Conservation (phyloP, 106 monocot species). For the Allium cepa region DNA sequence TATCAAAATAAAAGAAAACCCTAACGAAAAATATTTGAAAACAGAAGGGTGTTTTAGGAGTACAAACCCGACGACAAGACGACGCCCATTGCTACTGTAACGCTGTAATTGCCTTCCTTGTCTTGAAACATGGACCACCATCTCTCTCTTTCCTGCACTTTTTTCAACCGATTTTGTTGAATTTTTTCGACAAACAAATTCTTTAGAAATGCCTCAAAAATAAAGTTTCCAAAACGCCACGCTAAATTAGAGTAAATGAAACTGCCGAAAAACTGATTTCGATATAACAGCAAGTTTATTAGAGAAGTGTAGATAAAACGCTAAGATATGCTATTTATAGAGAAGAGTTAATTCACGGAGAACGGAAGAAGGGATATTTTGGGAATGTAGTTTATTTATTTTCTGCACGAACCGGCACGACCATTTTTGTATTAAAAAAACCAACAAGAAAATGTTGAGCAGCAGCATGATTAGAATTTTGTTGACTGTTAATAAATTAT, state of each 20-base stretch:
- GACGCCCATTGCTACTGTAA: conserved; percentile 23
- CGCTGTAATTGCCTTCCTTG: conserved; percentile 48
- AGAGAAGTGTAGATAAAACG: neutral
- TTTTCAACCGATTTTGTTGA: neutral
- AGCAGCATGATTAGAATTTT: no score
- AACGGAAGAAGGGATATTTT: neutral
- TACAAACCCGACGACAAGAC: conserved; percentile 52
- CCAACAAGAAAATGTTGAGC: no score
- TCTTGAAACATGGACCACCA: conserved; percentile 23
- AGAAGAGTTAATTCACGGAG: neutral
- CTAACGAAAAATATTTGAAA: neutral
- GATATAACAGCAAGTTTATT: neutral
- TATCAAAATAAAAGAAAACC: neutral
- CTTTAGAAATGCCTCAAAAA: neutral
- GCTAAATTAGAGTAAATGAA: neutral
- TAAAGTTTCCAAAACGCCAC: neutral
- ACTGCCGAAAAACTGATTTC: neutral
- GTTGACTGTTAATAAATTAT: no score
- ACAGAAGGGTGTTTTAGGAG: neutral
- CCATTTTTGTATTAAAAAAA: no score
- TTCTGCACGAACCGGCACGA: no score
- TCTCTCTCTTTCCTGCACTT: neutral
- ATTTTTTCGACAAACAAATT: neutral
- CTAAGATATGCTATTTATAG: neutral
- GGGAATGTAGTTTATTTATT: neutral